Conservation (phyloP, 345 rosid genomes). For the Syzygium grande region DNA sequence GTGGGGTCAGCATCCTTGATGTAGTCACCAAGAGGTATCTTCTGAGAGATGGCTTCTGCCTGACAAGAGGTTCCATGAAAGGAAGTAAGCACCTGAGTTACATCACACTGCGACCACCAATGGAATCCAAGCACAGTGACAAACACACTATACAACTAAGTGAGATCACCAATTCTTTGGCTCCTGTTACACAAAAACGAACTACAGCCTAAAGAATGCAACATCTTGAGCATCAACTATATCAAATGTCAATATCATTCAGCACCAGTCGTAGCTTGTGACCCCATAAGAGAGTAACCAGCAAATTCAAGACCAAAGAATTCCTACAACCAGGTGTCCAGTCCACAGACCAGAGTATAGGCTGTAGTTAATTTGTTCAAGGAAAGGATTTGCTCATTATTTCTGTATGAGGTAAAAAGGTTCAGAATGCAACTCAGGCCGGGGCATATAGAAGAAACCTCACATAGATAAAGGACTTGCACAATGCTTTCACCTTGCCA, state of each 20-base stretch:
- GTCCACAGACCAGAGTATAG: neutral
- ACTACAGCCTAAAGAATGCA: neutral
- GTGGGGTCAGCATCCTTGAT: conserved; percentile 47
- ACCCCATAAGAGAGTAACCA: neutral
- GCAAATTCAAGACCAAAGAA: neutral
- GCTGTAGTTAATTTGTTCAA: neutral
- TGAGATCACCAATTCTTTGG: neutral
- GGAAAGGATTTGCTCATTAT: neutral
- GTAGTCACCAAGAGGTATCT: conserved; percentile 37
- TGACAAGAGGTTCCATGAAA: conserved; percentile 35
- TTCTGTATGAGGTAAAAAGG: neutral
- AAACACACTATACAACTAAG: neutral
- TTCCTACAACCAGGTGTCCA: neutral
- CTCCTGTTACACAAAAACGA: neutral
- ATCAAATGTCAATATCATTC: neutral
- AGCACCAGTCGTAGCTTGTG: neutral
- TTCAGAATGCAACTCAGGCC: neutral
- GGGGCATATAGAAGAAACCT: neutral
- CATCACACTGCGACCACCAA: neutral
- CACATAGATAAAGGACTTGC: neutral
- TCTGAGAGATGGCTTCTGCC: conserved; percentile 72
- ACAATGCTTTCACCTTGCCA: neutral
- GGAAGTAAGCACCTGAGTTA: conserved; percentile 13
- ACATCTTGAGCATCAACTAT: neutral
- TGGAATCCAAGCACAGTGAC: neutral